phyloP scores from a whole-genome alignment of 495 filamentous ascomycete genomes.

The Opeltia flavorubescens region DNA sequence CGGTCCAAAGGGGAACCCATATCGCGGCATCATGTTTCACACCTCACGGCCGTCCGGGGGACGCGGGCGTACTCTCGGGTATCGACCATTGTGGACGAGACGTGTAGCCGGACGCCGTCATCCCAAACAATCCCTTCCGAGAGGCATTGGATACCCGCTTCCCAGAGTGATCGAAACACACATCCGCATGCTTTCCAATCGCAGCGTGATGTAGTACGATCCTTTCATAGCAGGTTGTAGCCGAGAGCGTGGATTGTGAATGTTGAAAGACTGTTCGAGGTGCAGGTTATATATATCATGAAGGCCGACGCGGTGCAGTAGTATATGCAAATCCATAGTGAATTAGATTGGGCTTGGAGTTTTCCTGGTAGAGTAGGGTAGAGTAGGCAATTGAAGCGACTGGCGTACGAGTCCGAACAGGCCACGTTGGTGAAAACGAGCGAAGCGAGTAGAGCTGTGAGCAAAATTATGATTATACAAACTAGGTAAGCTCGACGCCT shows the following conservation, averaged over 20 bases:
- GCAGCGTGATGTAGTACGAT: neutral
- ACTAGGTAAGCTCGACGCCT: too few species aligned
- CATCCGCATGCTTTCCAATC: neutral
- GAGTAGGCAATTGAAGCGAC: neutral
- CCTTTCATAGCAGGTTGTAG: neutral
- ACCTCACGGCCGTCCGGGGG: neutral
- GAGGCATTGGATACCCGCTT: neutral
- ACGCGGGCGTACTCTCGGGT: neutral
- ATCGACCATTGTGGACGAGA: neutral
- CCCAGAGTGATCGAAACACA: neutral
- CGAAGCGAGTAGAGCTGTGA: too few species aligned
- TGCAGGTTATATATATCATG: neutral
- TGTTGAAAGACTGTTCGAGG: neutral
- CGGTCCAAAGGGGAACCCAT: neutral
- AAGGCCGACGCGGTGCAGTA: neutral
- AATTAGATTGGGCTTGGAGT: neutral
- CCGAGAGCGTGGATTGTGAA: neutral
- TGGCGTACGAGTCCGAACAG: neutral
- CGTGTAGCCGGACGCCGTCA: neutral
- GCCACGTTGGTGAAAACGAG: neutral
- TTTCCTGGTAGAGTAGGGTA: too few species aligned
- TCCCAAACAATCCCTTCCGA: neutral
- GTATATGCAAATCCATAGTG: neutral
- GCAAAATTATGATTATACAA: too few species aligned
- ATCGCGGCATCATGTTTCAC: neutral